Base-by-base conservation (phyloP, 108 stramenopile genomes). In the Pseudonitzschia delicatissima region DNA sequence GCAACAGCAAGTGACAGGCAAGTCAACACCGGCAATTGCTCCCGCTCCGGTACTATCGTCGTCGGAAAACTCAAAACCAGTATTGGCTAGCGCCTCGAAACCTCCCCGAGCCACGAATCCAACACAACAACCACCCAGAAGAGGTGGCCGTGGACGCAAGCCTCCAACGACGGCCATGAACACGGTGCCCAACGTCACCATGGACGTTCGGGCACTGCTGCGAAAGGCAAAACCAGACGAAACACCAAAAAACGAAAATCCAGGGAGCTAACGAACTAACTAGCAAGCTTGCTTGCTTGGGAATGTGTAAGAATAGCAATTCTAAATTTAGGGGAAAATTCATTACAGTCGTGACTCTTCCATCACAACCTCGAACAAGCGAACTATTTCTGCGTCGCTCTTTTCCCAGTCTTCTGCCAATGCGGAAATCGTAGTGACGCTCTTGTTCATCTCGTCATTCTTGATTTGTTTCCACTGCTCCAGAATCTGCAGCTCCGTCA, bases 151-250 rank as follows among this genome's bases (percentile, higher is more conserved):
- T 49, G 84, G 87, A 31, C 80, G 84, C 51, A 93, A 88, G 65
- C 87, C 88, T 13, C 82, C 88, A 0, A 87, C 92, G 32, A 67
- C 82, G 37, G 92, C 89, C 2, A 88, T 93, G 87, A 87, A 88
- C 73, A 93, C 92, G 20, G 75, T 90, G 52, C 77, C 82, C 18
- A 84, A 87, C 31, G 75, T 82, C 8, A 77, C 72, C 62, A 74
- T 81, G 51, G 84, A 93, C 77, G 87, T 81, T 3, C 78, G 77
- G 57, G 57, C 78, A 18, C 59, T 88, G 62, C 66, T 92, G 69
- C 48, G 60, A 44, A 44, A 66, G 18, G 39, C 60, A 20, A 61
- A 55, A 8, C 7, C 42, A n/a, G n/a, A n/a, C n/a, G 42, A n/a
- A n/a, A n/a, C n/a, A n/a, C n/a, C n/a, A n/a, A n/a, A n/a, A n/a